Evolutionary conservation across 306 rosid genomes (phyloP), one percentile per base, ranked within the genome.

Genomic region (Castanea sativa): DNA sequence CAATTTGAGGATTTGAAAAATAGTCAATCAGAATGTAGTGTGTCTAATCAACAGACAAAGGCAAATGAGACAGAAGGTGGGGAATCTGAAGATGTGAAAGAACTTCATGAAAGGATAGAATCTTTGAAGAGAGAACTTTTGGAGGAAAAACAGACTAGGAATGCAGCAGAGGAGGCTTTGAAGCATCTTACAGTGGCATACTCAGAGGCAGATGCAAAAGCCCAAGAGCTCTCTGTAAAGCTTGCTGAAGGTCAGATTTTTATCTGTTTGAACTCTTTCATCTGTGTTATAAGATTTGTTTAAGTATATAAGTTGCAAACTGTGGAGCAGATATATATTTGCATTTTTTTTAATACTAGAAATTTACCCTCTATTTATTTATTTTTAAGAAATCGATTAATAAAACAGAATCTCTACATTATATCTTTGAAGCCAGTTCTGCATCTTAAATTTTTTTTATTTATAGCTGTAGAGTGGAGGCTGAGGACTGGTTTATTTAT

Each of bases 121-220:
- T 79, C 81, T 15, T 88, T 96, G 77, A 87, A 80, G 74, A 86
- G 76, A 78, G 90, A 90, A 63, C 93, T 96, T 79, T 30, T 78
- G 82, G 93, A 88, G 80, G 98, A 96, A 84, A 96, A 85, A 52
- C 92, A 90, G 80, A 96, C 97, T 15, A 92, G 97, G 71, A 85
- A 78, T 68, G 97, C 99, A 15, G 92, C 98, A 0, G 99, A 96
- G 78, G 91, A 79, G 82, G 96, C 98, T 80, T 75, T 96, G 86
- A 89, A 96, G 91, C 99, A 93, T 79, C 92, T 96, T 79, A 93
- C 84, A 73, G 72, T 29, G 49, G 78, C 84, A 41, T 90, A 90
- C 71, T 85, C 92, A 51, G 99, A 96, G 68, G 91, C 97, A 53
- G 98, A 93, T 83, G 83, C 89, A 15, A 93, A 86, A 85, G 89